phyloP scores from a whole-genome alignment of 768 basidiomycete genomes.

The Paxillus rubicundulus region DNA sequence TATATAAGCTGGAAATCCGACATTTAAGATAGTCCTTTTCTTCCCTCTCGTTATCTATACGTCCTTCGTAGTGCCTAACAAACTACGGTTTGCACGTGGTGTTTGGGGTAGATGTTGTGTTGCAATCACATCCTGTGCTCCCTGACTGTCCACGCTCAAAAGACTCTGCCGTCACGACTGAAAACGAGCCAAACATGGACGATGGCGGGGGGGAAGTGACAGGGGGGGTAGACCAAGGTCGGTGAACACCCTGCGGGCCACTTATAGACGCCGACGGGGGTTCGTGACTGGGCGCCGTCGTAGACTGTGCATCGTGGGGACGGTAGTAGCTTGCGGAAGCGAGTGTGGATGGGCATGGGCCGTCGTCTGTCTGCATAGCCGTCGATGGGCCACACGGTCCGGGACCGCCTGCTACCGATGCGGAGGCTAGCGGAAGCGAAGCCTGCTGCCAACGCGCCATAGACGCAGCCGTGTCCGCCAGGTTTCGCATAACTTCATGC shows the following conservation, averaged over 20 bases:
- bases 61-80: not conserved
- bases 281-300: not conserved
- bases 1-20: not conserved
- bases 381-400: not conserved
- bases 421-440: no score
- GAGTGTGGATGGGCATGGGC: not conserved
- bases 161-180: not conserved
- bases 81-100: not conserved
- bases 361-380: not conserved
- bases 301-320: not conserved
- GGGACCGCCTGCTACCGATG: not conserved
- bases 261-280: not conserved
- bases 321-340: not conserved
- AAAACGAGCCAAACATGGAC: conserved; percentile 22
- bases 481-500: conserved; percentile 47
- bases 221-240: not conserved
- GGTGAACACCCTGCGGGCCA: not conserved
- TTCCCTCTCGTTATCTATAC: not conserved
- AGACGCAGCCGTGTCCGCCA: conserved; percentile 45
- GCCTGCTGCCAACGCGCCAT: conserved; percentile 52
- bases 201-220: conserved; percentile 30
- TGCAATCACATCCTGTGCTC: not conserved
- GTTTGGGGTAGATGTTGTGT: not conserved
- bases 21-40: not conserved
- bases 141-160: not conserved